phyloP scores from a whole-genome alignment of 148 eudicot species.

The Euryodendron excelsum region DNA sequence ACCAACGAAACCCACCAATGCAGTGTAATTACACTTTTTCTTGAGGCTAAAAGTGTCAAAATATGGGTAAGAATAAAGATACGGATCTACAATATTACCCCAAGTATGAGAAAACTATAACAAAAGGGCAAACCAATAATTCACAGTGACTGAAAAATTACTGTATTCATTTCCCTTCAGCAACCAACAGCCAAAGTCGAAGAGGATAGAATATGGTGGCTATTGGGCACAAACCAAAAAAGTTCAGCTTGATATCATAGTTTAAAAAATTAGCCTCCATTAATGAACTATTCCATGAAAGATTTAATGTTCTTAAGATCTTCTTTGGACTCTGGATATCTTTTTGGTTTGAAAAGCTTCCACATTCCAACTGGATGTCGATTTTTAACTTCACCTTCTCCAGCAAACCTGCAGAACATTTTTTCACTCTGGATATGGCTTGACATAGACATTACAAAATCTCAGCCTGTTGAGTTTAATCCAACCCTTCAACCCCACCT shows the following conservation, averaged over 20 bases:
- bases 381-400: slow-evolving; percentile 29
- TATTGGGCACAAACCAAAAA: not conserved
- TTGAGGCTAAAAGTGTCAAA: too few relatives aligned
- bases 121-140: too few relatives aligned
- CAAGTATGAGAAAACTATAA: too few relatives aligned
- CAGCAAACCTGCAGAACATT: slow-evolving; percentile 62
- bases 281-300: slow-evolving; percentile 45
- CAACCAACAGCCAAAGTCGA: not conserved
- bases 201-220: not conserved
- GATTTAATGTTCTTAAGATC: slow-evolving; percentile 53
- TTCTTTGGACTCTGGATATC: slow-evolving; percentile 36
- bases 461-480: slow-evolving; percentile 67
- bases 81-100: too few relatives aligned
- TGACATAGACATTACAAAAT: slow-evolving; percentile 81
- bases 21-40: too few relatives aligned
- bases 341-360: slow-evolving; percentile 69
- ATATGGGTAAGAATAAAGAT: too few relatives aligned
- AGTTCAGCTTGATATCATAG: not conserved
- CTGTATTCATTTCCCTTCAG: not conserved
- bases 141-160: too few relatives aligned
- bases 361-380: slow-evolving; percentile 79
- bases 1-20: too few relatives aligned
- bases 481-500: slow-evolving; percentile 60
- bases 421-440: slow-evolving; percentile 91
- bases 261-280: not conserved